phyloP scores from a whole-genome alignment of 2,329 filamentous ascomycete species.

The Aspergillus fumigatus region DNA sequence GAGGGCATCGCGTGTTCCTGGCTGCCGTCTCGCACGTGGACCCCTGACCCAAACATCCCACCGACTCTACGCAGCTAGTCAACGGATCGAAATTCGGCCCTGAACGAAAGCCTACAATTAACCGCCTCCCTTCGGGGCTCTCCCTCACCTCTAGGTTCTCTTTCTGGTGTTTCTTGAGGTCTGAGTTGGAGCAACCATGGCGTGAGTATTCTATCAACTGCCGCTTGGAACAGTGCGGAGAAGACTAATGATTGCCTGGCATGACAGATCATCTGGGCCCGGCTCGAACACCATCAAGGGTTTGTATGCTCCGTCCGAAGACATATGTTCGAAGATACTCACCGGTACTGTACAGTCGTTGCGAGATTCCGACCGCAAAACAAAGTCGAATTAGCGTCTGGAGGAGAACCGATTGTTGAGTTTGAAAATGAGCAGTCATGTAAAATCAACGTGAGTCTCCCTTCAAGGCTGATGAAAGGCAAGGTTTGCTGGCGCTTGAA shows the following conservation, averaged over 20 bases:
- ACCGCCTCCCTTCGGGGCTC: constrained; percentile 24
- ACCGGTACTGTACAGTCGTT: constrained; percentile 63
- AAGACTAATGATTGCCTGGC: constrained; percentile 14
- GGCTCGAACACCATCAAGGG: constrained; percentile 51
- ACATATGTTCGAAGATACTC: constrained; percentile 33
- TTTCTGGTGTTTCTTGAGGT: constrained; percentile 2
- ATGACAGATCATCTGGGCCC: constrained; percentile 27
- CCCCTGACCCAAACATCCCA: constrained; percentile 24
- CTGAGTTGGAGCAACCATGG: constrained; percentile 38
- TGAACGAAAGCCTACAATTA: constrained; percentile 9
- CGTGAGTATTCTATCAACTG: constrained; percentile 36
- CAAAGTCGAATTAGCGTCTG: constrained; percentile 82
- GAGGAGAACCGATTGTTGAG: constrained; percentile 84
- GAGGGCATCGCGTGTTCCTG: constrained; percentile 5
- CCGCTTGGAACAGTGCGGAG: constrained; percentile 9
- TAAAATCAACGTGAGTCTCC: constrained; percentile 64
- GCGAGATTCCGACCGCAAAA: constrained; percentile 98
- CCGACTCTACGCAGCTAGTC: constrained; percentile 7
- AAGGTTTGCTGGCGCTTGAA: neutral
- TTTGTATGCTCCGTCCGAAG: constrained; percentile 28
- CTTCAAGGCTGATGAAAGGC: neutral
- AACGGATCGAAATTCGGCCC: constrained; percentile 2
- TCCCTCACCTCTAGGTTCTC: constrained; percentile 10
- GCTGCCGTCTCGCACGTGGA: constrained; percentile 20
- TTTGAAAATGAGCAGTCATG: constrained; percentile 91